A percentile compares a stretch with the other conserved stretches of the same genome.
Evolutionary conservation across 116 monocot species (phyloP).

Genomic region (Iris pallida): DNA sequence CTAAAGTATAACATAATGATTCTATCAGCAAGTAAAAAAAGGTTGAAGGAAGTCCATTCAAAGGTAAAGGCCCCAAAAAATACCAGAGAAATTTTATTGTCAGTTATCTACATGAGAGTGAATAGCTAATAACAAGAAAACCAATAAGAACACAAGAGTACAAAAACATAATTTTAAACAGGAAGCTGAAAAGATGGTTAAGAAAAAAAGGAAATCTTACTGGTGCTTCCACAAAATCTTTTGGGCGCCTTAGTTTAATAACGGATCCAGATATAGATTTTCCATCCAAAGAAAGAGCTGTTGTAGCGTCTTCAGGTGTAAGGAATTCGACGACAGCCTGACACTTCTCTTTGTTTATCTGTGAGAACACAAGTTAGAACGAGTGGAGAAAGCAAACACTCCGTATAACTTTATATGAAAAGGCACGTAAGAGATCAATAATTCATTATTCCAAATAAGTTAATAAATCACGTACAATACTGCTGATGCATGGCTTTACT

Average conservation of each 20-base stretch:
- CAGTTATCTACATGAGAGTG: no score
- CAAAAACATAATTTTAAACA: background rate
- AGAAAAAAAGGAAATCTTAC: constrained; percentile 79
- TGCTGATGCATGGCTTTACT: constrained; percentile 80
- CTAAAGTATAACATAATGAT: no score
- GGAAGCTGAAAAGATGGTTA: background rate
- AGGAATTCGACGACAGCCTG: constrained; percentile 98
- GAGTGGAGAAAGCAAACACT: no score
- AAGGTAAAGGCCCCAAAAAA: no score
- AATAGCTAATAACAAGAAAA: background rate
- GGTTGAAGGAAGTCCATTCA: no score
- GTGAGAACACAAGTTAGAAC: constrained; percentile 19
- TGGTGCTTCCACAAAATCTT: constrained; percentile 76
- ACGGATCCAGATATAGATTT: constrained; percentile 53
- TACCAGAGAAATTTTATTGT: no score
- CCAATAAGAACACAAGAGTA: background rate
- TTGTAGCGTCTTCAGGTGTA: constrained; percentile 92
- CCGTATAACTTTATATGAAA: no score
- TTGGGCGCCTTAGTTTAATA: constrained; percentile 86
- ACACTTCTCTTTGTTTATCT: constrained; percentile 89
- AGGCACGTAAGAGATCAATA: background rate
- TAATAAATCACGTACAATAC: constrained; percentile 56
- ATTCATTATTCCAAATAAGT: background rate
- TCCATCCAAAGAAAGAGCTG: constrained; percentile 85
- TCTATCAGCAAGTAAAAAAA: no score